Evolutionary conservation across 1,284 basidiomycete genomes (phyloP), one percentile per base, ranked within the genome.

Genomic region (Cutaneotrichosporon dermatis): DNA sequence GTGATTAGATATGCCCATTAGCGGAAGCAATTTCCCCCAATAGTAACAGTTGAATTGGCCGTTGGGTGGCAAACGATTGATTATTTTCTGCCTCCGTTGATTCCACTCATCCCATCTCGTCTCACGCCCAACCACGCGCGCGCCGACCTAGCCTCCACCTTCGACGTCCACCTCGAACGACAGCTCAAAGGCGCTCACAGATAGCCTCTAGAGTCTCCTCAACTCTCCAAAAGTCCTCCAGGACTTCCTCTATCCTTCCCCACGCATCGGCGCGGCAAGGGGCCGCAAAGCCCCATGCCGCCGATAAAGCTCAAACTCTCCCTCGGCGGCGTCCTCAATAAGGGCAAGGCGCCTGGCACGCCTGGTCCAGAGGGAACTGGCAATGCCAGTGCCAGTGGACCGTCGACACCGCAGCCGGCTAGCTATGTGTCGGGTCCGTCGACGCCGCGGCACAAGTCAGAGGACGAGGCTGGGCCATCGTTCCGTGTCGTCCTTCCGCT

Each of bases 111-210:
- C 49, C 25, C 25, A 25, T 25, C 25, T 25, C 25, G 25, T 25
- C 25, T 25, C 25, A 3, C 2, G 25, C 25, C 25, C 25, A 25
- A 25, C 25, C 25, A 25, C 25, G 25, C 25, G 25, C 25, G 25
- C n/a, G 34, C 35, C 34, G 34, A 16, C 44, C 33, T 5, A 72
- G 34, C 72, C 70, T 60, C 68, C 76, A 39, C 84, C 83, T 57
- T 72, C 72, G 40, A 80, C 41, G 62, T 66, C 66, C 62, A 65
- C 64, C 64, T 53, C 62, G 51, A 9, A 12, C 42, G 33, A 42
- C 43, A 61, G 43, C 36, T 35, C 43, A 15, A 25, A 25, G n/a
- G 25, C 25, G 25, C 25, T 25, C 25, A 45, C 8, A 12, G 43
- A 45, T 25, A 48, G 13, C 33, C 37, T 8, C 37, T 34, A 25